A percentile compares a stretch with the other conserved stretches of the same genome.
Evolutionary conservation across 257 asterid species (phyloP).

Genomic region (Parsonsia alboflavescens): DNA sequence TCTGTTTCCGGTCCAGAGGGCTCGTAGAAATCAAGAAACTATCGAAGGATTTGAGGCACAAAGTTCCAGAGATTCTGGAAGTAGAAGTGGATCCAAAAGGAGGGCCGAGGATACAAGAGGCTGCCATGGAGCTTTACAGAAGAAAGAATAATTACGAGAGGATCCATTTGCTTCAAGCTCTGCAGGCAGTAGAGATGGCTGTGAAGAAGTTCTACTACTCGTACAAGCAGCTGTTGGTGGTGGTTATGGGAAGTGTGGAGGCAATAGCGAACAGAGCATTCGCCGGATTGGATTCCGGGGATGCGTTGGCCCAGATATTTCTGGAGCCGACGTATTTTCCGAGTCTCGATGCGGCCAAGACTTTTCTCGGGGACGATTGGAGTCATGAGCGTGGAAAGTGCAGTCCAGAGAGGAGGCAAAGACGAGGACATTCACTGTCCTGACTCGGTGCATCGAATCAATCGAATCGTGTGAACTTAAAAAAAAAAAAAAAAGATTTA

Average conservation of each 20-base stretch:
- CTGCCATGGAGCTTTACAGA: constrained; percentile 71
- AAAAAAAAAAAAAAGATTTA: no score
- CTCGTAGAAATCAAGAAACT: constrained; percentile 56
- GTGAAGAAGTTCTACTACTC: constrained; percentile 68
- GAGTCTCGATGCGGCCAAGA: constrained; percentile 89
- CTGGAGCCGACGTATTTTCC: constrained; percentile 89
- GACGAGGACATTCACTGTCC: background rate
- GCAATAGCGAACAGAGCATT: constrained; percentile 39
- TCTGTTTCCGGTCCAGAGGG: constrained; percentile 69
- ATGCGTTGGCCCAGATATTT: constrained; percentile 57
- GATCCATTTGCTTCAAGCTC: constrained; percentile 72
- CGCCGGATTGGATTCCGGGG: constrained; percentile 35
- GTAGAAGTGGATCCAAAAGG: constrained; percentile 92
- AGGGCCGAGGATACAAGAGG: constrained; percentile 84
- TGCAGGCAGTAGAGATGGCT: constrained; percentile 90
- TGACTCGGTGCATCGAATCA: background rate
- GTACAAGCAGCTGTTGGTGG: constrained; percentile 61
- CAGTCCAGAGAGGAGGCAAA: constrained; percentile 9
- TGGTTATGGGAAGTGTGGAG: constrained; percentile 82
- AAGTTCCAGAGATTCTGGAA: constrained; percentile 63
- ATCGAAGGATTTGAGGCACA: constrained; percentile 70
- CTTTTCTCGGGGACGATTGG: constrained; percentile 79
- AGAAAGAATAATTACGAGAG: constrained; percentile 37
- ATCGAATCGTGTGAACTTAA: no score
- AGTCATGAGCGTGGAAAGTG: constrained; percentile 32